Percentiles rank a stretch among this genome's conserved stretches.
Conservation (phyloP, 2,329 filamentous ascomycete genomes). For the Rhinocladiella similis region DNA sequence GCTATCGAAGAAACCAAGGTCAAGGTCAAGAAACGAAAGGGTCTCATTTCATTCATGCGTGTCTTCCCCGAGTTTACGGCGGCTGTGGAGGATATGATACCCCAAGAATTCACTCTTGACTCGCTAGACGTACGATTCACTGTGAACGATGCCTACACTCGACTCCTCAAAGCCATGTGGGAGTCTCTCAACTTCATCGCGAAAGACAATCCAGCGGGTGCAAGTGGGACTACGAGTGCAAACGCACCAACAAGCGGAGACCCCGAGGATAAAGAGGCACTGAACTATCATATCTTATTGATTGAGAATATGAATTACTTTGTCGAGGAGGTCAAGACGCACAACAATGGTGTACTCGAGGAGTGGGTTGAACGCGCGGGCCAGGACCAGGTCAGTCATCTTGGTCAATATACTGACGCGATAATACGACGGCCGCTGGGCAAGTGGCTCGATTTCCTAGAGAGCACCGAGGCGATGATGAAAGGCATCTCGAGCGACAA, state of each 20-base stretch:
- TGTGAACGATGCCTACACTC: constrained; percentile 83
- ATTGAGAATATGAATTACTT: constrained; percentile 99
- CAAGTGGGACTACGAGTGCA: constrained; percentile 37
- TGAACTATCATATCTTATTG: constrained; percentile 95
- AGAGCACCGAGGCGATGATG: constrained; percentile 76
- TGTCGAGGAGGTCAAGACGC: constrained; percentile 81
- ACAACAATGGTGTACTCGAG: constrained; percentile 72
- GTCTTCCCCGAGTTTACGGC: constrained; percentile 86
- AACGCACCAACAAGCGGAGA: constrained; percentile 46
- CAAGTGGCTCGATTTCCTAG: constrained; percentile 80
- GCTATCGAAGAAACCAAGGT: constrained; percentile 98
- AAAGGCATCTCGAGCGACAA: constrained; percentile 39
- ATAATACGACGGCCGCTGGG: constrained; percentile 88
- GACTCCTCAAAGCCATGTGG: constrained; percentile 93
- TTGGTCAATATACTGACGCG: constrained; percentile 81
- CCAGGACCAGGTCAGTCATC: constrained; percentile 79
- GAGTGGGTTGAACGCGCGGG: constrained; percentile 79
- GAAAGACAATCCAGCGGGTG: constrained; percentile 61
- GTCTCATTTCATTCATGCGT: constrained; percentile 91
- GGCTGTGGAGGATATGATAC: constrained; percentile 80
- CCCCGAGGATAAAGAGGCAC: constrained; percentile 88
- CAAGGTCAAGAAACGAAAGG: constrained; percentile 97
- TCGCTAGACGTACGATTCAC: constrained; percentile 70
- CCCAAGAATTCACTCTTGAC: constrained; percentile 52
- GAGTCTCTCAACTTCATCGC: constrained; percentile 95